Base-by-base conservation (phyloP, 129 eudicot species). In the Escallonia herrerae region DNA sequence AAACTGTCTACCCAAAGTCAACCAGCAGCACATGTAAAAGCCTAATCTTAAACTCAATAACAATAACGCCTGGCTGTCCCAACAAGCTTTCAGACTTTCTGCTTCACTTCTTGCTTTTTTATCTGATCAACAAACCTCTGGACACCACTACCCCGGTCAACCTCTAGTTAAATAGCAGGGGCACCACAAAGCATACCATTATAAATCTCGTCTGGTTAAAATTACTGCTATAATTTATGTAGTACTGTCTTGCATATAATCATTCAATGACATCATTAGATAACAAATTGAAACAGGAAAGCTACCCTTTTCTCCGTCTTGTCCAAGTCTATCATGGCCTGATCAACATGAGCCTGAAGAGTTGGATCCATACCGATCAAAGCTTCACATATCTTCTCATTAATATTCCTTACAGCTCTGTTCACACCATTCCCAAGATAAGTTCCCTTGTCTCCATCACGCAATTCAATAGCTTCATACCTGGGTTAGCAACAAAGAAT, bases 361-460 rank as follows among this genome's bases (percentile, higher is more conserved):
- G 86, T 88, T 58, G 98, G 98, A 78, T 93, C 98, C 98, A 93
- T 88, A 56, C 98, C 98, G 72, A 88, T 57, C 56, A 93, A 74
- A 71, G 98, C 98, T 79, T 88, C 96, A 56, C 91, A 85, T 70
- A 93, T 83, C 69, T 85, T 88, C 75, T 93, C 98, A 76, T 93
- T 93, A 59, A 93, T 69, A 83, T 88, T 85, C 60, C 65, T 88
- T 63, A 88, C 91, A 63, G 96, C 96, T 83, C 81, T 88, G 48
- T 45, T 81, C 39, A 93, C 98, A 74, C 95, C 86, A 76, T 93
- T 88, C 55, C 98, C 96, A 72, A 88, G 95, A 83, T 93, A 88
- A 15, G 73, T 77, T 58, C 86, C 91, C 79, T 85, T 86, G 71
- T 93, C 96, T 56, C 91, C 89, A 77, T 93, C 98, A 63, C 96